Conservation (phyloP, 805 yeast species). For the Candida tibetensis region DNA sequence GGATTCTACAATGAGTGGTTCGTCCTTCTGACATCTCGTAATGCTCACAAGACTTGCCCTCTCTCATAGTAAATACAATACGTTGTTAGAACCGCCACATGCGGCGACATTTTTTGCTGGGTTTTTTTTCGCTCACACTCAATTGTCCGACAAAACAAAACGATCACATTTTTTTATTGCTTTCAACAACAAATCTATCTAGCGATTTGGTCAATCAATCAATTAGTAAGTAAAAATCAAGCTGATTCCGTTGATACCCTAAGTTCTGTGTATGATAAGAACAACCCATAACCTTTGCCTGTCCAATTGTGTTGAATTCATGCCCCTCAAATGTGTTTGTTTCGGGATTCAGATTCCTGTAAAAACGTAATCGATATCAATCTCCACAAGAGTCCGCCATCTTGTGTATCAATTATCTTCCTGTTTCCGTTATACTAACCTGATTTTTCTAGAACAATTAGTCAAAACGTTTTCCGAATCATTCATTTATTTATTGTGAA, state of each 20-base stretch:
- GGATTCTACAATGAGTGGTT: too few relatives aligned
- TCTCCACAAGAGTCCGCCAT: too few relatives aligned
- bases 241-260: too few relatives aligned
- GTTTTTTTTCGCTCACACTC: conserved; percentile 1
- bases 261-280: too few relatives aligned
- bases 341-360: too few relatives aligned
- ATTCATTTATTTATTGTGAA: neutral
- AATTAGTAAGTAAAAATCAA: neutral
- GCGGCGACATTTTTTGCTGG: conserved; percentile 5
- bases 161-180: conserved; percentile 6
- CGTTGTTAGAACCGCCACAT: neutral
- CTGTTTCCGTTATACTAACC: neutral
- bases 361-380: too few relatives aligned
- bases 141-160: conserved; percentile 4
- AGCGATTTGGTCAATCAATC: neutral
- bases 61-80: neutral
- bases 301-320: too few relatives aligned
- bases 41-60: neutral
- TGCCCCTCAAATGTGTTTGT: too few relatives aligned
- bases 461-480: neutral
- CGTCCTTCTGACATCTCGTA: too few relatives aligned
- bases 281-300: too few relatives aligned
- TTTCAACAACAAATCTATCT: conserved; percentile 2
- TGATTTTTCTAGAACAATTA: neutral
- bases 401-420: too few relatives aligned